These are phyloP conservation scores for Rubia balearica DNA, from an alignment of 305 asterid species.

Conservation along the genomic window DNA sequence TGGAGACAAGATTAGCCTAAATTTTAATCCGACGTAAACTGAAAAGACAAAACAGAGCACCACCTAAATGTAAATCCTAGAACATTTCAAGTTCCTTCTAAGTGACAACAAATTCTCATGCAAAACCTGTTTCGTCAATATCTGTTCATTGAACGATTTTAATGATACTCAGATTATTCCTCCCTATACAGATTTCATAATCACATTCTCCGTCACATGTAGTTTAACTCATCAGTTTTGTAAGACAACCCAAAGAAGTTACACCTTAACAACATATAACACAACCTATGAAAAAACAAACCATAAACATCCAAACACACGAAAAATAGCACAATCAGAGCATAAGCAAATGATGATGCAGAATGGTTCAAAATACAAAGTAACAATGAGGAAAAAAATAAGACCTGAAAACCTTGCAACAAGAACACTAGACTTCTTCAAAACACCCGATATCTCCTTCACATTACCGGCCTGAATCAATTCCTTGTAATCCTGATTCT, in stretches of 20 bases:
- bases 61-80: not conserved
- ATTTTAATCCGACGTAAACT: too few species aligned
- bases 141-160: not conserved
- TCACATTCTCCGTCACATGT: too few species aligned
- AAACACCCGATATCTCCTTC: slow-evolving; percentile 41
- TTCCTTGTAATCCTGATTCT: slow-evolving; percentile 52
- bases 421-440: slow-evolving; percentile 46
- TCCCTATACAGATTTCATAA: not conserved
- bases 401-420: slow-evolving; percentile 58
- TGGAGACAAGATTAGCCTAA: not conserved
- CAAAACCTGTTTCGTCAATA: not conserved
- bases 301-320: not conserved
- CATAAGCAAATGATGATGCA: not conserved
- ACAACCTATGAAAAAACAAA: not conserved
- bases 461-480: slow-evolving; percentile 46
- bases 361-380: not conserved
- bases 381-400: slow-evolving; percentile 13
- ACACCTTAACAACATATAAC: not conserved
- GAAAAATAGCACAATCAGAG: not conserved
- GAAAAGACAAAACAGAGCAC: not conserved
- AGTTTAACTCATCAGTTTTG: not conserved
- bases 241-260: not conserved
- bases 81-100: not conserved
- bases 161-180: not conserved
- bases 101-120: not conserved